A percentile compares a stretch with the other conserved stretches of the same genome.
Evolutionary conservation across 768 basidiomycete genomes (phyloP).

Genomic region (Asterophora parasitica): DNA sequence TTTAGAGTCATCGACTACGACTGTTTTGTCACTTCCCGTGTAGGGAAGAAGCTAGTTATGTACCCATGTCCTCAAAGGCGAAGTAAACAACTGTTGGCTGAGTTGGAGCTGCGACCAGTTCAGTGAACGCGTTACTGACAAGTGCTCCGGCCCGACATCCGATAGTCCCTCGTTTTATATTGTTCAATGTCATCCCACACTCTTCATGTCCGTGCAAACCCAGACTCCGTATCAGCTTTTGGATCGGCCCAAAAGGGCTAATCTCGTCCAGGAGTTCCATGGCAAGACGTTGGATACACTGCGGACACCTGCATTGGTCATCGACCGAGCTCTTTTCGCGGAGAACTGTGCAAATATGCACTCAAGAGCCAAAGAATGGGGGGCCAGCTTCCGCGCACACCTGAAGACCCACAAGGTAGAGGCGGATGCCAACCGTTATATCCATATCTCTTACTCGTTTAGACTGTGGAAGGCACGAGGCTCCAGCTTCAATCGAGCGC

Average conservation of each 20-base stretch:
- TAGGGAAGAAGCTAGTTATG: too few species aligned
- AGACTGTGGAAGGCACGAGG: constrained; percentile 74
- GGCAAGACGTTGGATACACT: constrained; percentile 52
- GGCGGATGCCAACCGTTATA: background rate
- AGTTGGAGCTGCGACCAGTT: too few species aligned
- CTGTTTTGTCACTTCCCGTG: too few species aligned
- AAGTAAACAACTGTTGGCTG: background rate
- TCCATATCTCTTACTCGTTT: background rate
- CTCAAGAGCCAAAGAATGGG: constrained; percentile 56
- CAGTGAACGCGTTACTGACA: too few species aligned
- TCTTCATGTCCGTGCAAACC: constrained; percentile 36
- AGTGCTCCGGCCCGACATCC: background rate
- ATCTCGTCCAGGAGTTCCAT: constrained; percentile 48
- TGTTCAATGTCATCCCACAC: background rate
- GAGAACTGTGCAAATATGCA: constrained; percentile 75
- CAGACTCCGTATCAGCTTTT: constrained; percentile 39
- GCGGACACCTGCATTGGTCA: constrained; percentile 73
- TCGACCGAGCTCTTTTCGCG: constrained; percentile 69
- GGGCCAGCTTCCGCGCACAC: constrained; percentile 73
- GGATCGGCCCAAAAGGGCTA: constrained; percentile 41
- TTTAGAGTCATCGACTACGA: too few species aligned
- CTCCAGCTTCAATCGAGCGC: constrained; percentile 59
- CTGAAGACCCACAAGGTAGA: constrained; percentile 79
- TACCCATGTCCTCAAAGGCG: too few species aligned
- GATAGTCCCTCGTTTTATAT: background rate